Conservation (phyloP, 2,329 filamentous ascomycete genomes). For the Didymella arachidicola region DNA sequence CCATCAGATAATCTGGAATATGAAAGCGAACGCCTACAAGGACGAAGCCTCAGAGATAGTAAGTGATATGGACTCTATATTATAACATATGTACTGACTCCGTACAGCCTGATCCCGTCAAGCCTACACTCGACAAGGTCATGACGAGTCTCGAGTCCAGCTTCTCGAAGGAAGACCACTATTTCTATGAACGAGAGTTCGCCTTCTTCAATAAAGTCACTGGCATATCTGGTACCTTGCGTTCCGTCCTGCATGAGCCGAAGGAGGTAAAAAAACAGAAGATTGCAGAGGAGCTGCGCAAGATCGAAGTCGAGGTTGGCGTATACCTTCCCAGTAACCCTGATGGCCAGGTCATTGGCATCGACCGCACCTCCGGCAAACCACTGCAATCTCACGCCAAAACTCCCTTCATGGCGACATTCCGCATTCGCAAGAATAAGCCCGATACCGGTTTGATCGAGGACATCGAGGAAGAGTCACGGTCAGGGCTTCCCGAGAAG, state of each 20-base stretch:
- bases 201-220: conserved; percentile 98
- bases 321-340: conserved; percentile 98
- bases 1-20: conserved; percentile 99
- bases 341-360: conserved; percentile 95
- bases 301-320: conserved; percentile 95
- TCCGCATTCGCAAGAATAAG: conserved; percentile 87
- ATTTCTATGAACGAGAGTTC: conserved; percentile 94
- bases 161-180: conserved; percentile 79
- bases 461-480: conserved; percentile 44
- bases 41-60: conserved; percentile 90
- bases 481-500: conserved; percentile 43
- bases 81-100: conserved; percentile 14
- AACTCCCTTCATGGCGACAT: conserved; percentile 98
- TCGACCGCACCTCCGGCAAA: conserved; percentile 97
- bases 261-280: conserved; percentile 99
- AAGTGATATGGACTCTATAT: conserved; percentile 48
- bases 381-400: conserved; percentile 98
- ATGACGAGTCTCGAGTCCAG: conserved; percentile 82
- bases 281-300: conserved; percentile 96
- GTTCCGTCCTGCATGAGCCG: conserved; percentile 87
- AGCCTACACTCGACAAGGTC: conserved; percentile 90
- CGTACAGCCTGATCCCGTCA: conserved; percentile 80
- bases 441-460: conserved; percentile 44
- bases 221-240: conserved; percentile 91
- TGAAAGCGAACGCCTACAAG: conserved; percentile 99